Conservation (phyloP, 2,329 filamentous ascomycete species). For the Calonectria montana region DNA sequence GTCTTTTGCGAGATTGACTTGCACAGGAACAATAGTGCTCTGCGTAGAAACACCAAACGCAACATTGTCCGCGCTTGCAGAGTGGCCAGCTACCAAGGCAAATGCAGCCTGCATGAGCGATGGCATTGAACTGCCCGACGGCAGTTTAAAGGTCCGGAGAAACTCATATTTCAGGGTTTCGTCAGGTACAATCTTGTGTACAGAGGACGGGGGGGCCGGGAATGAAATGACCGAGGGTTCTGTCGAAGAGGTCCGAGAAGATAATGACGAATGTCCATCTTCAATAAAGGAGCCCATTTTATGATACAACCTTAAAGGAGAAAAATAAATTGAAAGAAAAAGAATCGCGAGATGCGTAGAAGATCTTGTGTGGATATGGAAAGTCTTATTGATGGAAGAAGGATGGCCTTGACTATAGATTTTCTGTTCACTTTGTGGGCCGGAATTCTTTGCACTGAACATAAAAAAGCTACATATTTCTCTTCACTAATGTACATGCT, state of each 20-base stretch:
- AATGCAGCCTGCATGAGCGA: background rate
- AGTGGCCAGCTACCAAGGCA: background rate
- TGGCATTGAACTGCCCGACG: background rate
- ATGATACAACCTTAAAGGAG: no score
- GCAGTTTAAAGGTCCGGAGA: background rate
- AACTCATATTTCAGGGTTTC: background rate
- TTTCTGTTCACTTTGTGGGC: no score
- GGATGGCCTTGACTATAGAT: no score
- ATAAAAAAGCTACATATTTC: no score
- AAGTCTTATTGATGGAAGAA: no score
- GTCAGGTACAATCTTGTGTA: background rate
- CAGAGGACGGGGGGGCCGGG: background rate
- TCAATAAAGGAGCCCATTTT: no score
- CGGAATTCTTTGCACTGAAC: no score
- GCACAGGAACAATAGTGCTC: background rate
- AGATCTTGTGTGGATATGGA: no score
- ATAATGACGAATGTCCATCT: no score
- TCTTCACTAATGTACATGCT: no score
- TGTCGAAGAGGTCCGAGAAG: background rate
- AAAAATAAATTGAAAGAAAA: no score
- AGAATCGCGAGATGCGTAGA: no score
- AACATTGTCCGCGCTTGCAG: background rate
- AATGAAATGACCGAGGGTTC: background rate
- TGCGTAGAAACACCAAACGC: background rate
- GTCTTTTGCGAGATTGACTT: background rate